These are phyloP conservation scores for Kurtzmaniella quercitrusa DNA, from an alignment of 1,139 yeast species.

Conservation along the genomic window DNA sequence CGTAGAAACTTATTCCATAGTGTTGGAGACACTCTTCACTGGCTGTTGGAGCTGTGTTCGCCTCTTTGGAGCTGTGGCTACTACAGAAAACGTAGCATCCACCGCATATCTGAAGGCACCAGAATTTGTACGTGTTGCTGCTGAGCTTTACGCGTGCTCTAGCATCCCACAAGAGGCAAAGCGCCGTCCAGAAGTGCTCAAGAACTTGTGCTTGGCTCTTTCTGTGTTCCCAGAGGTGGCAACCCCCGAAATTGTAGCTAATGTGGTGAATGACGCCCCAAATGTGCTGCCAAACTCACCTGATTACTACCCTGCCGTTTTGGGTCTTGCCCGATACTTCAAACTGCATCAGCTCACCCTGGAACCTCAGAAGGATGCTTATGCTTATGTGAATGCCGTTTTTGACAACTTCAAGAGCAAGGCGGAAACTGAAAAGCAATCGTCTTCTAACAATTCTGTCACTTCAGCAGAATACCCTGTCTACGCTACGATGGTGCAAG, in stretches of 20 bases:
- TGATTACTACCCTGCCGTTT: constrained; percentile 2
- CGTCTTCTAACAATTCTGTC: too few species aligned
- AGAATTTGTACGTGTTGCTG: constrained; percentile 61
- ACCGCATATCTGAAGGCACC: constrained; percentile 42
- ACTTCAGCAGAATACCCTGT: constrained; percentile 34
- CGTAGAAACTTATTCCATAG: constrained; percentile 46
- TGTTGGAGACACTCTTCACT: constrained; percentile 46
- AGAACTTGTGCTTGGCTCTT: constrained; percentile 20
- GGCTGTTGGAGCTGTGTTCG: constrained; percentile 39
- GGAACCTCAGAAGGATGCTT: constrained; percentile 14
- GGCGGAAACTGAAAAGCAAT: constrained; percentile 5
- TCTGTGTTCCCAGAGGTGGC: constrained; percentile 26
- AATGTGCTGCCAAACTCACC: not conserved
- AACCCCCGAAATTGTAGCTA: constrained; percentile 11
- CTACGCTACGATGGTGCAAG: constrained; percentile 47
- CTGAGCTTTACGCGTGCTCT: constrained; percentile 38
- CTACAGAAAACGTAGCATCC: constrained; percentile 17
- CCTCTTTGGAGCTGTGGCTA: constrained; percentile 6
- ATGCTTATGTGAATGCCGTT: constrained; percentile 24
- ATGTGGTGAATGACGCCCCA: not conserved
- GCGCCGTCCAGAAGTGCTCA: not conserved
- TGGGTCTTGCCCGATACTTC: constrained; percentile 23
- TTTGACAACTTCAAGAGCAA: constrained; percentile 21
- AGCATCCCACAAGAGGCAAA: not conserved
- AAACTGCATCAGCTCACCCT: constrained; percentile 14